Evolutionary conservation across 2,329 filamentous ascomycete species (phyloP), one percentile per base, ranked within the genome.

Genomic region (Colletotrichum liriopes): DNA sequence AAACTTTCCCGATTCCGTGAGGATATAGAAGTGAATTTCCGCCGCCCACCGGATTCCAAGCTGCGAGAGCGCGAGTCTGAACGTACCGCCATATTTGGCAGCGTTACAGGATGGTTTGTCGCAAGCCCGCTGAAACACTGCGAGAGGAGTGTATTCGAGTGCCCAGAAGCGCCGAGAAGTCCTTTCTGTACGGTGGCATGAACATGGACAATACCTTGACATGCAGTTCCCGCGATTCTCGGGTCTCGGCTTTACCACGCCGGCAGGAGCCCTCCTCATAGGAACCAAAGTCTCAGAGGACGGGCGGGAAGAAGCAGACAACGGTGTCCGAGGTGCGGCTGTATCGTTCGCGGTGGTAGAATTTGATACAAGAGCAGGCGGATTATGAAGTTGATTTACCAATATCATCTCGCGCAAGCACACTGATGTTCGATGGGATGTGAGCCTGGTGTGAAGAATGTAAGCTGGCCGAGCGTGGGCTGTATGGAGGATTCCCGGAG

Each of bases 121-220:
- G 26, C 67, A 71, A 1, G 54, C 51, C 4, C 62, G 20, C 41
- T 32, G 23, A 0, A 55, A 23, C 29, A 39, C 0, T 0, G 26
- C 35, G 5, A 26, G 18, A 5, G 39, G 39, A 1, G 47, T 61
- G 41, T 67, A 67, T n/a, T 71, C 67, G 23, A 71, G 35, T 9
- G 67, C 55, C 67, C 67, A 71, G 4, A 67, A 67, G 1, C 67
- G 67, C 9, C 63, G 26, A 16, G 20, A 45, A 0, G 56, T 47
- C 9, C 16, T 55, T 11, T 20, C 16, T 9, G 41, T 61, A 12
- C 2, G 67, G 1, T 71, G 67, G 1, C 63, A 67, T 11, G 5
- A 16, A 47, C 63, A 71, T 2, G 62, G 49, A 12, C 67, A 71
- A n/a, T 12, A 35, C 29, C 63, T 67, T 2, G 63, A 47, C 0